Evolutionary conservation across 2,329 filamentous ascomycete species (phyloP).

Genomic region (Cytospora chrysosperma): DNA sequence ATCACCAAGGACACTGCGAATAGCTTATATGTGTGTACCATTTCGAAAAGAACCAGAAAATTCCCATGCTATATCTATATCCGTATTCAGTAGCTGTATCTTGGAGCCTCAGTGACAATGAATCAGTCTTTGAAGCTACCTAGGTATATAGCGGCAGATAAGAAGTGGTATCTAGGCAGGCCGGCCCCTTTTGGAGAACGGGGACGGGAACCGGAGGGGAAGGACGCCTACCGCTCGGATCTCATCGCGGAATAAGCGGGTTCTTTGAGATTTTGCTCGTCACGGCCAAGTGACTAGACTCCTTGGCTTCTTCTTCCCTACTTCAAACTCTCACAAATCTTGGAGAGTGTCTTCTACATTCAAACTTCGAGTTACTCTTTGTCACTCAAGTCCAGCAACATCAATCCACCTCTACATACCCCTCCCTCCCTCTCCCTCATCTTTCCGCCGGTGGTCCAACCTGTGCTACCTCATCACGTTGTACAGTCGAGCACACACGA

Average conservation of each 20-base stretch:
- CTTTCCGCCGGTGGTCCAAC: background rate
- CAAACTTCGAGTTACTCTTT: background rate
- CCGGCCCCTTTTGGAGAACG: background rate
- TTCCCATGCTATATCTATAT: background rate
- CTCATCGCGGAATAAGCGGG: background rate
- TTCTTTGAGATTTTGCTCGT: background rate
- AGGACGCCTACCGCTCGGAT: background rate
- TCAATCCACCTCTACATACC: too few species aligned
- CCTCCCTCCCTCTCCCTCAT: background rate
- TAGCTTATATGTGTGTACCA: background rate
- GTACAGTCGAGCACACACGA: background rate
- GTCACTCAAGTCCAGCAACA: too few species aligned
- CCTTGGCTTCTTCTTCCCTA: background rate
- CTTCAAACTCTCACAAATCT: background rate
- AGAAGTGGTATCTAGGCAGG: background rate
- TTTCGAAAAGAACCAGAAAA: background rate
- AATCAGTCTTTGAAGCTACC: background rate
- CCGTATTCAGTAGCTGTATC: background rate
- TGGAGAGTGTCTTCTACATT: background rate
- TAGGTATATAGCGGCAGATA: background rate
- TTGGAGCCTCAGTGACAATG: background rate
- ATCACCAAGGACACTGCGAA: background rate
- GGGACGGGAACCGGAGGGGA: too few species aligned
- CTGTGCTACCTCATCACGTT: background rate
- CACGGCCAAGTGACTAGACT: background rate